A percentile compares a stretch with the other conserved stretches of the same genome.
phyloP scores from a whole-genome alignment of 2,329 filamentous ascomycete genomes.

The Cladorrhinum sp. region DNA sequence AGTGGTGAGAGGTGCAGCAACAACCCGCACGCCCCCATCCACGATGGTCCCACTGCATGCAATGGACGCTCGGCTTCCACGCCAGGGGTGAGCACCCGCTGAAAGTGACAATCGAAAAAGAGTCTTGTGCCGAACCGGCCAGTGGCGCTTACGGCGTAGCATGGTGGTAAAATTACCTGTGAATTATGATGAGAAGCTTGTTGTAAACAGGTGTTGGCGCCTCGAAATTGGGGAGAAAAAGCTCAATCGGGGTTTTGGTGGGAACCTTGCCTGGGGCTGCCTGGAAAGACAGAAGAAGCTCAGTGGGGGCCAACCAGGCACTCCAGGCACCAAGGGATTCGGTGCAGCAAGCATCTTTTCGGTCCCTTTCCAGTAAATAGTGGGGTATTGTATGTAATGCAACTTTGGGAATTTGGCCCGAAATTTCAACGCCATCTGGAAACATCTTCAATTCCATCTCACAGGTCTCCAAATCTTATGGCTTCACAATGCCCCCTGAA shows the following conservation, averaged over 20 bases:
- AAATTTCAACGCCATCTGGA: too few relatives aligned
- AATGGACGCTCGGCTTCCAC: too few relatives aligned
- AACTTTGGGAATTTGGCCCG: not conserved
- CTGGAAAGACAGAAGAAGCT: not conserved
- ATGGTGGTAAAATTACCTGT: not conserved
- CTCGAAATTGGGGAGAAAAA: not conserved
- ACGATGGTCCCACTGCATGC: too few relatives aligned
- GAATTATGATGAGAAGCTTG: not conserved
- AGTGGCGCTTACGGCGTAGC: not conserved
- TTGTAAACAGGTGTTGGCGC: not conserved
- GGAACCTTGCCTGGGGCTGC: not conserved
- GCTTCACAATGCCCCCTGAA: not conserved
- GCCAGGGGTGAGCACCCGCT: not conserved
- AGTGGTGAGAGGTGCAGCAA: not conserved
- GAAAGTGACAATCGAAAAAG: not conserved
- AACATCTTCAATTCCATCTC: not conserved
- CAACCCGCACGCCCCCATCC: not conserved
- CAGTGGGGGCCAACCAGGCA: not conserved
- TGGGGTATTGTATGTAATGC: not conserved
- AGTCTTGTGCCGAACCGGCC: not conserved
- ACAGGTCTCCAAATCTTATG: too few relatives aligned
- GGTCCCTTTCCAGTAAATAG: not conserved
- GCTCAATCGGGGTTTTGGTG: not conserved
- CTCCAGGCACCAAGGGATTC: not conserved
- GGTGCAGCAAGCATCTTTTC: not conserved